Evolutionary conservation across 129 eudicot genomes (phyloP).

Genomic region (Flaveria robusta): DNA sequence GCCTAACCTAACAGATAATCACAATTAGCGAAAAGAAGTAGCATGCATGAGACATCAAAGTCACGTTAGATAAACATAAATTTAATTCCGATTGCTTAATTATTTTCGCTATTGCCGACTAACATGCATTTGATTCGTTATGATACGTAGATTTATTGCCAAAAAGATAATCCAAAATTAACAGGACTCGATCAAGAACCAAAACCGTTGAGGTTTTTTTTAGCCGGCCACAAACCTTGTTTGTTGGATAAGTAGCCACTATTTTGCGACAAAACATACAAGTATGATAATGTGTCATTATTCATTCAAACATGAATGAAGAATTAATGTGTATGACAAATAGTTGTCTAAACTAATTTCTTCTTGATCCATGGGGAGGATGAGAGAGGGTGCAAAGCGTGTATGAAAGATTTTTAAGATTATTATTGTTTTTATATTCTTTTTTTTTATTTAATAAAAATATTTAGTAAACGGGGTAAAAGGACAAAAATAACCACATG

Average conservation of each 20-base stretch:
- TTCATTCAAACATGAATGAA: constrained; percentile 3
- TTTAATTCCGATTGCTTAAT: no score
- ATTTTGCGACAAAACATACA: constrained; percentile 1
- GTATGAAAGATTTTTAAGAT: no score
- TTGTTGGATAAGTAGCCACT: neutral
- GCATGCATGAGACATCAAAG: no score
- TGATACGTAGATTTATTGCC: neutral
- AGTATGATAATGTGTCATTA: neutral
- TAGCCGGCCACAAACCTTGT: constrained; percentile 11
- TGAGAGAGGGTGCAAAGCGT: no score
- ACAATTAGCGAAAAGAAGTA: no score
- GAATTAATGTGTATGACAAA: neutral
- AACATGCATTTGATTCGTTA: neutral
- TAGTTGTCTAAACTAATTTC: neutral
- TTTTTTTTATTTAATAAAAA: no score
- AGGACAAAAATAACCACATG: no score
- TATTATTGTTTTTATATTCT: no score
- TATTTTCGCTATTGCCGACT: neutral
- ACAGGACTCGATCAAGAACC: neutral
- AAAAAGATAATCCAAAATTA: constrained; percentile 9
- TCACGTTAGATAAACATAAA: no score
- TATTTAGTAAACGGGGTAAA: no score
- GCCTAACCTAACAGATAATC: no score
- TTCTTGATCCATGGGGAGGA: no score
- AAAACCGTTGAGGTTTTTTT: neutral